A percentile compares a stretch with the other conserved stretches of the same genome.
Evolutionary conservation across 805 yeast genomes (phyloP).

Genomic region (Lachancea quebecensis): DNA sequence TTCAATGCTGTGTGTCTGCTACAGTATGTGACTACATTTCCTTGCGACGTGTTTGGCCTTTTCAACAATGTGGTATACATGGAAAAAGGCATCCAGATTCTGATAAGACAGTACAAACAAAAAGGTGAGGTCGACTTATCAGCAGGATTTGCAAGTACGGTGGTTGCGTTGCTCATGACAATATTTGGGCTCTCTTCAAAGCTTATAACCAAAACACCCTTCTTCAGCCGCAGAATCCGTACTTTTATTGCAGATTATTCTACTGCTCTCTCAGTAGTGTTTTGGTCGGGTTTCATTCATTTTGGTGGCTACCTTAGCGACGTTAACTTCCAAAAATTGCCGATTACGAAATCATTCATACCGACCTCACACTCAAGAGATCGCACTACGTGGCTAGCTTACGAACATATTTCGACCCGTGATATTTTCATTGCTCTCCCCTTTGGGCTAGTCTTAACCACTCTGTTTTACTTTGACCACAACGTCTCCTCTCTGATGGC

Average conservation of each 20-base stretch:
- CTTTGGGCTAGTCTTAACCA: conserved; percentile 78
- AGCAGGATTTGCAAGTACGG: conserved; percentile 67
- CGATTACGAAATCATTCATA: conserved; percentile 61
- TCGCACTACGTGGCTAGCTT: conserved; percentile 35
- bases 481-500: conserved; percentile 92
- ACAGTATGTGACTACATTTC: conserved; percentile 67
- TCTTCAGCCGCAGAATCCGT: conserved; percentile 53
- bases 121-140: conserved; percentile 29
- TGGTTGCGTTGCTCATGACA: conserved; percentile 68
- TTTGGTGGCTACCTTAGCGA: conserved; percentile 71
- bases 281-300: conserved; percentile 89
- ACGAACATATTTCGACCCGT: conserved; percentile 43
- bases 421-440: conserved; percentile 88
- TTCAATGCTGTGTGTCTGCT: conserved; percentile 61
- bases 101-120: conserved; percentile 57
- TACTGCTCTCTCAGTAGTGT: conserved; percentile 73
- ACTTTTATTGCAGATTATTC: conserved; percentile 80
- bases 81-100: conserved; percentile 83
- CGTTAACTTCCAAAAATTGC: conserved; percentile 54
- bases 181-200: conserved; percentile 71
- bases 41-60: conserved; percentile 90
- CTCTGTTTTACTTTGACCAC: conserved; percentile 89
- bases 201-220: conserved; percentile 41
- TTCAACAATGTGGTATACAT: conserved; percentile 84
- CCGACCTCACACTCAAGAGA: conserved; percentile 49